Conservation (phyloP, 2,329 filamentous ascomycete genomes). For the Sporothrix brasiliensis region DNA sequence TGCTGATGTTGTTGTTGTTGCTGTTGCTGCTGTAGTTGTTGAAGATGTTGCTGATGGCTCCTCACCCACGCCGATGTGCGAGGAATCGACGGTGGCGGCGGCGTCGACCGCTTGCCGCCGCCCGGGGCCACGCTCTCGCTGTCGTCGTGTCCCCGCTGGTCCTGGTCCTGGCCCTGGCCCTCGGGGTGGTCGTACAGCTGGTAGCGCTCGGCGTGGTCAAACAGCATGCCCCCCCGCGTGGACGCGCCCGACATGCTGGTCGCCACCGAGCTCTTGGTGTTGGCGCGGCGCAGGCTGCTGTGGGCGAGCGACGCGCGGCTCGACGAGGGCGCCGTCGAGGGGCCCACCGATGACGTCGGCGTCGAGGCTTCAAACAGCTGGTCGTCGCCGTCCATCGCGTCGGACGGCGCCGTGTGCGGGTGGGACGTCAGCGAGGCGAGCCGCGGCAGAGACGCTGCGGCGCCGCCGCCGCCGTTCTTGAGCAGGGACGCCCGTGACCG, state of each 20-base stretch:
- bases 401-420: background rate
- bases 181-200: conserved; percentile 30
- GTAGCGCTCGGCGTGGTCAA: conserved; percentile 27
- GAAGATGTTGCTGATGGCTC: conserved; percentile 29
- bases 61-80: conserved; percentile 36
- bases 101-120: background rate
- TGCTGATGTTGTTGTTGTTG: background rate
- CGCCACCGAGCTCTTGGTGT: conserved; percentile 32
- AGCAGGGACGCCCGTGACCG: conserved; percentile 26
- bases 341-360: background rate
- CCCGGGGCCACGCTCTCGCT: background rate
- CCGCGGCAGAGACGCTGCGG: background rate
- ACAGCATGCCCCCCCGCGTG: background rate
- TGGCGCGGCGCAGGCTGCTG: conserved; percentile 28
- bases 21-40: background rate
- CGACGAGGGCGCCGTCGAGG: background rate
- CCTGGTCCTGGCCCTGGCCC: background rate
- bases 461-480: conserved; percentile 19
- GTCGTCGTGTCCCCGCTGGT: background rate
- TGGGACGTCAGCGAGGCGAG: background rate
- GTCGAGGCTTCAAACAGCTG: conserved; percentile 13
- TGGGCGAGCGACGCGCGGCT: background rate
- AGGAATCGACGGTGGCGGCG: conserved; percentile 24
- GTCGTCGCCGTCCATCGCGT: conserved; percentile 25
- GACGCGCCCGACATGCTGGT: conserved; percentile 28